A percentile compares a stretch with the other conserved stretches of the same genome.
Evolutionary conservation across 2,329 filamentous ascomycete genomes (phyloP).

Genomic region (Aspergillus neotritici): DNA sequence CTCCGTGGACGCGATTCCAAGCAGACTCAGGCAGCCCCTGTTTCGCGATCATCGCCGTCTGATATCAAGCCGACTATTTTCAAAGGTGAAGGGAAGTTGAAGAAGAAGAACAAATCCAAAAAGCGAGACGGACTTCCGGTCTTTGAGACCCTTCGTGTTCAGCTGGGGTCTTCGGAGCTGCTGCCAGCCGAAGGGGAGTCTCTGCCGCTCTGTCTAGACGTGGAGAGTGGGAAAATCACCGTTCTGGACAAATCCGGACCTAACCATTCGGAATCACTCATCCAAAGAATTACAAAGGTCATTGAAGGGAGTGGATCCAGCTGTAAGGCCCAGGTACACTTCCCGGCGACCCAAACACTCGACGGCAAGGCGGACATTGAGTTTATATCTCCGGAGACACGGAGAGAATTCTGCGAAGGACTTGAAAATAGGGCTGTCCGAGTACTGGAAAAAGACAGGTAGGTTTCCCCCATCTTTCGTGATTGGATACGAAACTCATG

Average conservation of each 20-base stretch:
- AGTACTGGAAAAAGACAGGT: slow-evolving; percentile 20
- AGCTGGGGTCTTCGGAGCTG: slow-evolving; percentile 16
- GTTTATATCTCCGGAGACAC: slow-evolving; percentile 18
- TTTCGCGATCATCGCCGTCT: slow-evolving; percentile 23
- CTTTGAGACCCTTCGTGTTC: slow-evolving; percentile 19
- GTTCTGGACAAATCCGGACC: no score
- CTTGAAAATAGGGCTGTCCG: slow-evolving; percentile 11
- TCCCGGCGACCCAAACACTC: slow-evolving; percentile 17
- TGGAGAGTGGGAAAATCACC: no score
- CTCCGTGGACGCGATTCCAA: slow-evolving; percentile 3
- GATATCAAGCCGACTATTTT: slow-evolving; percentile 31
- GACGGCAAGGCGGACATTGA: slow-evolving; percentile 25
- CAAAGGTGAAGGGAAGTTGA: slow-evolving; percentile 8
- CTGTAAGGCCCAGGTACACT: slow-evolving; percentile 26
- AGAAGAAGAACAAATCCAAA: slow-evolving; percentile 6
- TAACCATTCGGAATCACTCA: slow-evolving; percentile 6
- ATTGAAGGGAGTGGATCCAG: slow-evolving; percentile 16
- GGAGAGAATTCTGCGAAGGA: slow-evolving; percentile 15
- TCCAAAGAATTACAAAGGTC: slow-evolving; percentile 20
- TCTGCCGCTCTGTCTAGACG: no score
- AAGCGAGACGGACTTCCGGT: not conserved
- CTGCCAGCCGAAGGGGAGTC: not conserved
- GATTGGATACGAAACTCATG: slow-evolving; percentile 5
- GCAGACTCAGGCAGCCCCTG: slow-evolving; percentile 1
- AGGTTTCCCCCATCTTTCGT: slow-evolving; percentile 8